Evolutionary conservation across 2,329 filamentous ascomycete genomes (phyloP).

Genomic region (Cercospora zeina): DNA sequence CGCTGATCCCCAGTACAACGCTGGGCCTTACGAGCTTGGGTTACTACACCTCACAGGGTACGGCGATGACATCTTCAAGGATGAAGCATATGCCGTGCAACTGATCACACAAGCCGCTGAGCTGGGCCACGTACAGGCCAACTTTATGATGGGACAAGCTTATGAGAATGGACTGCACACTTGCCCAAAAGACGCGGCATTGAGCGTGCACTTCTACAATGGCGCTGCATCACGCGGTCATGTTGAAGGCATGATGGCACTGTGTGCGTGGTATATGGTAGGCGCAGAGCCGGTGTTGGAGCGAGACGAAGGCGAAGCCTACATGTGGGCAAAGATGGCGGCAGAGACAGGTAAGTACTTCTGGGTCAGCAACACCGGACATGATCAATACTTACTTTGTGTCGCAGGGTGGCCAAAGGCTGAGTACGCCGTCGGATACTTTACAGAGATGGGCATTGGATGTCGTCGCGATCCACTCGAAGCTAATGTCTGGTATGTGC

Average conservation of each 20-base stretch:
- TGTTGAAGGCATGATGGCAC: slow-evolving; percentile 89
- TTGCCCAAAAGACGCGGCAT: slow-evolving; percentile 84
- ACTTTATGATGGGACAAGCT: slow-evolving; percentile 86
- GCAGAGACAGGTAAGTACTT: slow-evolving; percentile 75
- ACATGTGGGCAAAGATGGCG: slow-evolving; percentile 88
- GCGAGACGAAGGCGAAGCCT: slow-evolving; percentile 93
- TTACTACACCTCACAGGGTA: slow-evolving; percentile 89
- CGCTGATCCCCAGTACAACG: slow-evolving; percentile 88
- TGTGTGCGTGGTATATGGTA: slow-evolving; percentile 98
- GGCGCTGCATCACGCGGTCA: slow-evolving; percentile 83
- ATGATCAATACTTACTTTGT: slow-evolving; percentile 19
- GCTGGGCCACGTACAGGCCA: slow-evolving; percentile 82
- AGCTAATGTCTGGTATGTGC: slow-evolving; percentile 98
- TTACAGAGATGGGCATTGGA: slow-evolving; percentile 97
- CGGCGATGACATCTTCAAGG: slow-evolving; percentile 89
- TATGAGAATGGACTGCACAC: slow-evolving; percentile 89
- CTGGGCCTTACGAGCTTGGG: slow-evolving; percentile 86
- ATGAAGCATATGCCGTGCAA: slow-evolving; percentile 86
- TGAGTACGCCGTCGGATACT: slow-evolving; percentile 95
- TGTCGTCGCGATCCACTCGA: slow-evolving; percentile 92
- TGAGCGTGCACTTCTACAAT: slow-evolving; percentile 98
- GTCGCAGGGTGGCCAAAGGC: slow-evolving; percentile 63
- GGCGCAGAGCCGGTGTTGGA: slow-evolving; percentile 89
- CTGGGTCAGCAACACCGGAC: slow-evolving; percentile 11
- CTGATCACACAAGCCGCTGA: slow-evolving; percentile 93